These are phyloP conservation scores for Nicotiana otophora DNA, from an alignment of 257 asterid genomes.

Conservation along the genomic window DNA sequence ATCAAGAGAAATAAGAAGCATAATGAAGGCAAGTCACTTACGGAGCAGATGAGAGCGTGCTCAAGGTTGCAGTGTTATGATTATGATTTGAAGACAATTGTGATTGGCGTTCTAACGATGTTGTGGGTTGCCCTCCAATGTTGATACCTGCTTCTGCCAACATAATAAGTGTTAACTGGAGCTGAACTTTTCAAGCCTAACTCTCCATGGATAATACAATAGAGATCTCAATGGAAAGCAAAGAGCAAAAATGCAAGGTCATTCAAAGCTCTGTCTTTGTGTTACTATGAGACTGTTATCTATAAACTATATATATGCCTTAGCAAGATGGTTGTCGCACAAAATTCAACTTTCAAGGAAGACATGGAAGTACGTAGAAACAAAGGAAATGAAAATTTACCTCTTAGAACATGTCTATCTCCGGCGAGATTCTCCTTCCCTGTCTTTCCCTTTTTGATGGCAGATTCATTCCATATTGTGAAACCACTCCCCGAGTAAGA, in stretches of 20 bases:
- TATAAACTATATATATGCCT: too few relatives aligned
- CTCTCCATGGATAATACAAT: background rate
- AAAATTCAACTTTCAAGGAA: background rate
- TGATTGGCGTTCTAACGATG: conserved; percentile 55
- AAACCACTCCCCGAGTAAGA: conserved; percentile 73
- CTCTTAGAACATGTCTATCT: conserved; percentile 47
- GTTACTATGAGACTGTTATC: background rate
- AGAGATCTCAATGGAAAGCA: background rate
- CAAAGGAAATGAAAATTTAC: conserved; percentile 25
- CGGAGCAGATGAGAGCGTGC: conserved; percentile 74
- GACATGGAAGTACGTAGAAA: background rate
- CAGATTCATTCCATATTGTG: conserved; percentile 85
- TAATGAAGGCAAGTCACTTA: conserved; percentile 36
- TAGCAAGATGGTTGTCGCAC: background rate
- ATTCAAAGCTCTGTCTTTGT: background rate
- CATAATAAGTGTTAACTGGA: conserved; percentile 1
- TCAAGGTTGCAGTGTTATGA: conserved; percentile 40
- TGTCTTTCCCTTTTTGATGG: conserved; percentile 81
- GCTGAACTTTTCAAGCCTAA: conserved; percentile 4
- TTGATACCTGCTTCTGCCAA: conserved; percentile 51
- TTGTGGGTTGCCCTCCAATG: conserved; percentile 49
- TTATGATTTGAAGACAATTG: conserved; percentile 55
- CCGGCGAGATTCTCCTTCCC: conserved; percentile 90
- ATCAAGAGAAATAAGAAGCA: background rate
- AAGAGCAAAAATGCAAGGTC: background rate